Conservation (phyloP, 495 filamentous ascomycete genomes). For the Penicillium waksmanii region DNA sequence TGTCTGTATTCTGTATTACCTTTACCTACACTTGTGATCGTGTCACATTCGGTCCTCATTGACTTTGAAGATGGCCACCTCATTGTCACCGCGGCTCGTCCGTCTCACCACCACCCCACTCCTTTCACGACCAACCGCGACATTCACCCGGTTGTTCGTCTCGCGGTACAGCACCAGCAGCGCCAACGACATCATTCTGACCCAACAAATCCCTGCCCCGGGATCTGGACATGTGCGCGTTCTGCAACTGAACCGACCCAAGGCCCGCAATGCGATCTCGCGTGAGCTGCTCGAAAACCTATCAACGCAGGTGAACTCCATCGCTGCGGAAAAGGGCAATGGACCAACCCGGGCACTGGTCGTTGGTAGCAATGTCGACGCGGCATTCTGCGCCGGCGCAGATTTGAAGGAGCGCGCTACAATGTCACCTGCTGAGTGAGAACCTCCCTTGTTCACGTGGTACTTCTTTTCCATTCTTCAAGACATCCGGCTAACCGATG, state of each 20-base stretch:
- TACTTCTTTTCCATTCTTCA: background rate
- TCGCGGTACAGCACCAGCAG: constrained; percentile 42
- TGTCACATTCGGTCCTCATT: constrained; percentile 6
- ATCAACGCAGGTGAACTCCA: constrained; percentile 64
- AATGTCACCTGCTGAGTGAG: constrained; percentile 72
- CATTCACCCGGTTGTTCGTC: constrained; percentile 34
- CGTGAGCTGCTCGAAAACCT: constrained; percentile 71
- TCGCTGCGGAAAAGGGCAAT: constrained; percentile 67
- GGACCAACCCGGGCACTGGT: constrained; percentile 76
- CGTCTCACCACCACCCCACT: constrained; percentile 28
- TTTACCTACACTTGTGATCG: constrained; percentile 11
- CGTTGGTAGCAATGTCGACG: constrained; percentile 74
- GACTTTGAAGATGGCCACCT: constrained; percentile 22
- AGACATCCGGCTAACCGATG: constrained; percentile 6
- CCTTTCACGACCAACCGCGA: constrained; percentile 22
- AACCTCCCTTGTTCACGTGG: constrained; percentile 8
- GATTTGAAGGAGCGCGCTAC: constrained; percentile 85
- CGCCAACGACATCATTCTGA: constrained; percentile 61
- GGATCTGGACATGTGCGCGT: constrained; percentile 83
- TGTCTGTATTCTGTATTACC: background rate
- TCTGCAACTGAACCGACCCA: constrained; percentile 82
- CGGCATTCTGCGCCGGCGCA: constrained; percentile 89
- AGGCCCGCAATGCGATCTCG: constrained; percentile 89
- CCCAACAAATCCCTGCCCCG: constrained; percentile 74
- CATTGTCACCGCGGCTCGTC: constrained; percentile 39